Percentiles rank a stretch among this genome's conserved stretches.
These are phyloP conservation scores for Globisporangium mamillatum DNA, from an alignment of 352 stramenopile genomes.

Conservation along the genomic window DNA sequence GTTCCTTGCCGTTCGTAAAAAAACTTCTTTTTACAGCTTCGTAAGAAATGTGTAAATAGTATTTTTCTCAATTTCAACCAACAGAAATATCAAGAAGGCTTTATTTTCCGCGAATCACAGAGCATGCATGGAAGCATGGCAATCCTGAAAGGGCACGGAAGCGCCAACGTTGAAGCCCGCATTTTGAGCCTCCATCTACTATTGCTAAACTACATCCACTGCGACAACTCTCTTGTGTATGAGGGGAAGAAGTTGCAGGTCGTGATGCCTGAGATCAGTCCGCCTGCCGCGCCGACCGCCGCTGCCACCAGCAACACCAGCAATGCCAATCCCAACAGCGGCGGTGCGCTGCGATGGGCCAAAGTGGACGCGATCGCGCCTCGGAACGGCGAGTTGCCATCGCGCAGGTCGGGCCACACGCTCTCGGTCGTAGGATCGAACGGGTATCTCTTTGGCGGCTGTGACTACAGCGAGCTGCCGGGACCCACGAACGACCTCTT, in stretches of 20 bases:
- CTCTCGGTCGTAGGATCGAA: slow-evolving; percentile 89
- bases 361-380: slow-evolving; percentile 44
- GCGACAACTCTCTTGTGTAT: background rate
- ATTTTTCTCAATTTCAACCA: background rate
- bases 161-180: background rate
- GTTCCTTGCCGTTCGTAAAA: slow-evolving; percentile 5
- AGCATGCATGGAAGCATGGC: background rate
- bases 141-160: slow-evolving; percentile 3
- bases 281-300: background rate
- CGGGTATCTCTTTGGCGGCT: slow-evolving; percentile 93
- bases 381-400: slow-evolving; percentile 83
- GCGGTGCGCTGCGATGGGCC: slow-evolving; percentile 48
- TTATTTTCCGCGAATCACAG: slow-evolving; percentile 1
- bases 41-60: slow-evolving; percentile 1
- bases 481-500: slow-evolving; percentile 93
- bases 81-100: background rate
- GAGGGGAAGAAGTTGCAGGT: background rate
- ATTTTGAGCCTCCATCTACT: background rate
- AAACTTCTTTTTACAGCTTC: background rate
- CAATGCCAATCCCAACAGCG: slow-evolving; percentile 4
- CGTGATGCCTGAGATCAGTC: slow-evolving; percentile 5
- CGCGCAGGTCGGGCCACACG: slow-evolving; percentile 91
- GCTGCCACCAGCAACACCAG: background rate
- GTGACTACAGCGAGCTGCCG: slow-evolving; percentile 81
- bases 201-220: too few relatives aligned